Percentiles rank a stretch among this genome's conserved stretches.
These are phyloP conservation scores for Nitzschia sp. DNA, from an alignment of 108 stramenopile genomes.

Conservation along the genomic window DNA sequence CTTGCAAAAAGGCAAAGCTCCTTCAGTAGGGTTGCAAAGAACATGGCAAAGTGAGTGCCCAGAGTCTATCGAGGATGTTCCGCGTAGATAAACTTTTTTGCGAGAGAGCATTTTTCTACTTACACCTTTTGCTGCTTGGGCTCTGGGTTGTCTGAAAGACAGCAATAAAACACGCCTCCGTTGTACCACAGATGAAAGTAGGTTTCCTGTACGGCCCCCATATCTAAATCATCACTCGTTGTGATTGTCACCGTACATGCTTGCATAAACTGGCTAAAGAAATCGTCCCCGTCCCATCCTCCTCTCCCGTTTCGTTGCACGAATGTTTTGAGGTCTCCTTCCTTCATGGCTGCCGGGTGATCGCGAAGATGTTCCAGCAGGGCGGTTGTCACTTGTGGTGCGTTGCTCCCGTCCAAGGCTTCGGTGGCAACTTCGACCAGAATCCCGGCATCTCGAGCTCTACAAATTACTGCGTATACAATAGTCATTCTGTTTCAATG, in stretches of 20 bases:
- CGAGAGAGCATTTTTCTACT: too few relatives aligned
- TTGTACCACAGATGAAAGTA: conserved; percentile 71
- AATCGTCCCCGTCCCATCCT: conserved; percentile 22
- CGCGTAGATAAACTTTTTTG: too few relatives aligned
- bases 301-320: conserved; percentile 45
- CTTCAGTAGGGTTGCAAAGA: conserved; percentile 33
- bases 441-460: conserved; percentile 64
- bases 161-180: conserved; percentile 61
- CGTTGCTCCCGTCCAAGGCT: conserved; percentile 56
- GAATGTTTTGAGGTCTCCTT: conserved; percentile 67
- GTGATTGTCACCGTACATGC: conserved; percentile 32
- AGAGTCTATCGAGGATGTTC: too few relatives aligned
- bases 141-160: conserved; percentile 68
- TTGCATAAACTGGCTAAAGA: conserved; percentile 45
- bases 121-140: conserved; percentile 54
- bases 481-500: conserved; percentile 47
- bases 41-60: too few relatives aligned
- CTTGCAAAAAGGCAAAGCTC: conserved; percentile 70
- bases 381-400: conserved; percentile 61
- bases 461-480: conserved; percentile 74
- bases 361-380: conserved; percentile 57
- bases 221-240: conserved; percentile 29
- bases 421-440: conserved; percentile 57
- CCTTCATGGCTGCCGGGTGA: conserved; percentile 49
- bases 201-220: conserved; percentile 48